A percentile compares a stretch with the other conserved stretches of the same genome.
These are phyloP conservation scores for Blastosporella zonata DNA, from an alignment of 1,284 basidiomycete genomes.

Conservation along the genomic window DNA sequence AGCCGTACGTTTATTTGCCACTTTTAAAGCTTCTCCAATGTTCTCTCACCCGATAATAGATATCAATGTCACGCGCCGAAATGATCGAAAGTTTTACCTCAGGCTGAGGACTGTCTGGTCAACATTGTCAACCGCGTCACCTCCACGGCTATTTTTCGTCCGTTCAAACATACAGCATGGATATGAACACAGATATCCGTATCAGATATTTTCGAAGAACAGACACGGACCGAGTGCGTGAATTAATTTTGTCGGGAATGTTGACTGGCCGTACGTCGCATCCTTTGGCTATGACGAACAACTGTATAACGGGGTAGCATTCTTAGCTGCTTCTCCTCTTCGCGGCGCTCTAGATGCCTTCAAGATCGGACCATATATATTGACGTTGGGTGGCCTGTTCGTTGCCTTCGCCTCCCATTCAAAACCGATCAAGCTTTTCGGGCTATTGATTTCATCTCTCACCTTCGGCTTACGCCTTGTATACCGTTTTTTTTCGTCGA, in stretches of 20 bases:
- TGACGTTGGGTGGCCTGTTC: slow-evolving; percentile 7
- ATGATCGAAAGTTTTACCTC: too few relatives aligned
- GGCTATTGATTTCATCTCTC: slow-evolving; percentile 2
- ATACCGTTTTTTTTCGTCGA: slow-evolving; percentile 11
- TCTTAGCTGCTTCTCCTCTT: slow-evolving; percentile 13
- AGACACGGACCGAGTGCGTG: slow-evolving; percentile 19
- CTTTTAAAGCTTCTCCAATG: too few relatives aligned
- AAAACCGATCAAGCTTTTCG: background rate
- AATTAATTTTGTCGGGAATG: slow-evolving; percentile 17
- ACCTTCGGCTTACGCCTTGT: slow-evolving; percentile 4
- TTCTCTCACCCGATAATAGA: too few relatives aligned
- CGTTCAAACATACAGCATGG: too few relatives aligned
- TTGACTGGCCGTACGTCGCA: slow-evolving; percentile 16
- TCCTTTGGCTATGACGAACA: background rate
- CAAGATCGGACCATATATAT: slow-evolving; percentile 8
- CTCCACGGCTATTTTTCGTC: too few relatives aligned
- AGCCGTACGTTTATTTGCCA: too few relatives aligned
- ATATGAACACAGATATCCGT: slow-evolving; percentile 2
- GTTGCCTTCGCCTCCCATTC: slow-evolving; percentile 5
- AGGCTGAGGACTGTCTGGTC: too few relatives aligned
- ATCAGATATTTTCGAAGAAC: slow-evolving; percentile 21
- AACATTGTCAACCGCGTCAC: too few relatives aligned
- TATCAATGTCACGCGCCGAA: too few relatives aligned
- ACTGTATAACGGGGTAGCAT: background rate
- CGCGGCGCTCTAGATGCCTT: slow-evolving; percentile 2